Base-by-base conservation (phyloP, 2,329 filamentous ascomycete species). In the Colletotrichum abscissum region DNA sequence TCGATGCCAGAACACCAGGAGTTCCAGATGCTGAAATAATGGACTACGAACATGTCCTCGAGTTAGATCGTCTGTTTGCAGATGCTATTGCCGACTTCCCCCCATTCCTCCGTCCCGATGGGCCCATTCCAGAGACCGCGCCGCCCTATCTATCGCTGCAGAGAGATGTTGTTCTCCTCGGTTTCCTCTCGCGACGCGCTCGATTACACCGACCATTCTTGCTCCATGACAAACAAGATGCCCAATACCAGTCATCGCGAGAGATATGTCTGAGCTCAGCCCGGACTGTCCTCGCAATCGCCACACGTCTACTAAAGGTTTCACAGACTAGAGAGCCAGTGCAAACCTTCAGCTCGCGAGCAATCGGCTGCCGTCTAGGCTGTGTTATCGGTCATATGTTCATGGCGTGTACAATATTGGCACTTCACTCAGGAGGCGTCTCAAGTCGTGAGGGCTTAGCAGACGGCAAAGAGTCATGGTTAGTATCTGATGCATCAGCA, bases 31-130 rank as follows among this genome's bases (percentile, higher is more conserved):
- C 76, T n/a, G 82, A 84, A 12, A 77, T 79, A 26, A 75, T 78
- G 4, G 75, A 80, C 30, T 82, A 83, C 52, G 74, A 78, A 2
- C 77, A 77, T 16, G 78, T 85, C 16, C 55, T 81, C 49, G 78
- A 81, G 9, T 74, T 84, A 4, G 82, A 84, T 71, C 57, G 42
- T 1, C 75, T 80, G 12, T 80, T 81, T 19, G 68, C 75, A 26
- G 67, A 75, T 8, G 71, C 63, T 0, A 30, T 79, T 3, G 49
- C 71, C 5, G 54, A 68, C 1, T 70, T 80, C 14, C 79, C 79
- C 0, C 67, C 76, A 0, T 74, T 72, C 24, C 66, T 79, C 8
- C 68, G 63, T 1, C 73, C 74, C 0, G 67, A 69, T 2, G 74
- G 68, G 1, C 74, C 75, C 1, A 70, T 78, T 0, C 72, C 76